Base-by-base conservation (phyloP, 305 asterid species). In the Plantago lanceolata region DNA sequence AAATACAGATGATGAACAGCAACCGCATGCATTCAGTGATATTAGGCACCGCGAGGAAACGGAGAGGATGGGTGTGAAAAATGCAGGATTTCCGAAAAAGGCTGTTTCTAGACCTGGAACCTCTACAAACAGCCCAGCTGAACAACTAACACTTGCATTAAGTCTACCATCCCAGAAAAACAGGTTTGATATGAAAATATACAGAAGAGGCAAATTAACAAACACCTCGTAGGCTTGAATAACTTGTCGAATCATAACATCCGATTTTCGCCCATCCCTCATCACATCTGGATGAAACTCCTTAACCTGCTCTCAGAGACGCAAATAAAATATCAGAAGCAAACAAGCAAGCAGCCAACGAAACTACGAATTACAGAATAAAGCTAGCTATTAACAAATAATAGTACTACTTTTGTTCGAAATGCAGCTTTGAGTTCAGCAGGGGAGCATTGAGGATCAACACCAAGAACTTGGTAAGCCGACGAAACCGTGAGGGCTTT, bases 231-330 rank as follows among this genome's bases (percentile, higher is more conserved):
- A 90, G 55, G 97, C 96, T 82, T 71, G 79, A 78, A 90, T 88
- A 48, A 90, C 84, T 7, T 77, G 86, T 19, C 96, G 87, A 71
- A 88, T 85, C 89, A 82, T 84, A 21, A 66, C 49, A 70, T 90
- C 94, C 57, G 95, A 84, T 62, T 59, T 71, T 66, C 61, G 73
- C 52, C 68, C 83, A 24, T 62, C 85, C 72, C 69, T 64, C 5
- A 61, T 75, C 45, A 85, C 93, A 79, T 90, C 97, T 48, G 96
- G 96, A 73, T 90, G 96, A 44, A 80, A 90, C 83, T 84, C 81
- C 71, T 88, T 87, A 44, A 85, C 96, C 96, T 90, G 73, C 26
- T 55, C 66, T 26, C 64, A 24, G 55, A 60, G 14, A 59, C 35
- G 26, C 29, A 61, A 26, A 18, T 13, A 35, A 29, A 45, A 11